Conservation (phyloP, 2,329 filamentous ascomycete genomes). For the Sclerotinia subarctica region DNA sequence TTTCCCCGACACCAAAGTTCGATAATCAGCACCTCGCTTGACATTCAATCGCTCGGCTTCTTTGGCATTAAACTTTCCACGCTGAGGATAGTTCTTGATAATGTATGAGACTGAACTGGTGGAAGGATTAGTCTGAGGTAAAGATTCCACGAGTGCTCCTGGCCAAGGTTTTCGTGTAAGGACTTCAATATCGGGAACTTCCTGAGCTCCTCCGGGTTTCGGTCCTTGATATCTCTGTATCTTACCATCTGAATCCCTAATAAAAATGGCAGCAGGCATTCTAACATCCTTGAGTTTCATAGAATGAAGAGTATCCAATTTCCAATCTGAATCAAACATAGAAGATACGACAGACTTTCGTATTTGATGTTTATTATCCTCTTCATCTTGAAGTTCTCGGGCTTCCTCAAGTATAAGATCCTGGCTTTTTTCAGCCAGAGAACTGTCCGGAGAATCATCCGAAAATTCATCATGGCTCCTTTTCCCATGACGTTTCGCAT, state of each 20-base stretch:
- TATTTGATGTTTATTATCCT: conserved; percentile 47
- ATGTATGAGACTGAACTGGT: conserved; percentile 80
- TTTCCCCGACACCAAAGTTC: conserved; percentile 58
- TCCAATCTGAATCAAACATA: conserved; percentile 80
- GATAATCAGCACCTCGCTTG: conserved; percentile 55
- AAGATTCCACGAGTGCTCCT: conserved; percentile 56
- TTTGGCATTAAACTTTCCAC: conserved; percentile 74
- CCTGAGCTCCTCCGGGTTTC: conserved; percentile 48
- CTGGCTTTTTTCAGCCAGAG: conserved; percentile 28
- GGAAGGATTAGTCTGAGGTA: conserved; percentile 68
- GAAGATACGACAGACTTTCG: conserved; percentile 63
- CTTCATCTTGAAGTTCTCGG: conserved; percentile 36
- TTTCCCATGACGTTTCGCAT: conserved; percentile 42
- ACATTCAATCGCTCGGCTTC: conserved; percentile 66
- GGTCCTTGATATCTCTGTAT: conserved; percentile 71
- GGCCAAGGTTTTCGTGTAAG: conserved; percentile 78
- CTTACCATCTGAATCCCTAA: conserved; percentile 61
- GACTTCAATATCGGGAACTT: conserved; percentile 64
- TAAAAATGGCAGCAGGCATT: conserved; percentile 67
- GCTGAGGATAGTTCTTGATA: conserved; percentile 68
- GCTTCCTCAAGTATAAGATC: conserved; percentile 8
- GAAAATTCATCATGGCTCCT: conserved; percentile 50
- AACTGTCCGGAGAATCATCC: conserved; percentile 22
- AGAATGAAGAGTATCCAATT: conserved; percentile 65
- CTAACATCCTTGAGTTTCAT: conserved; percentile 63